A percentile compares a stretch with the other conserved stretches of the same genome.
These are phyloP conservation scores for Tolypocladium tropicale DNA, from an alignment of 2,329 filamentous ascomycete genomes.

Conservation along the genomic window DNA sequence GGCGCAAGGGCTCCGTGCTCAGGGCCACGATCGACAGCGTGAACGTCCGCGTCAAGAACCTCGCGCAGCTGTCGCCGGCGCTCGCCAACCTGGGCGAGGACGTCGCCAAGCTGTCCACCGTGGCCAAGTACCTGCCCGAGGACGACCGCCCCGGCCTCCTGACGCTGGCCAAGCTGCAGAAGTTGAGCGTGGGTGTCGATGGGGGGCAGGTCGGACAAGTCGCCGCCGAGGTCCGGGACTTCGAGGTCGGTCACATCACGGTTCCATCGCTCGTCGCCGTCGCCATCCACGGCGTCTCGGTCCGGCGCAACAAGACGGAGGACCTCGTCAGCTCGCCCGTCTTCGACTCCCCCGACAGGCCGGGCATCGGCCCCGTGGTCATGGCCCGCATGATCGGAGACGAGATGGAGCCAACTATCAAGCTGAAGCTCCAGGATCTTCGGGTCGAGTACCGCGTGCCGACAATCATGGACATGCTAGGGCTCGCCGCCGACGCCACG, in stretches of 20 bases:
- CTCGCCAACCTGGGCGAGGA: slow-evolving; percentile 69
- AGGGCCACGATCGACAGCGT: slow-evolving; percentile 57
- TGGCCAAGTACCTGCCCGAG: slow-evolving; percentile 90
- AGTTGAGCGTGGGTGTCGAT: slow-evolving; percentile 50
- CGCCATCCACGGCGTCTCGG: slow-evolving; percentile 53
- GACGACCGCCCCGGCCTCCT: slow-evolving; percentile 87
- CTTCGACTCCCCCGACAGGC: slow-evolving; percentile 14
- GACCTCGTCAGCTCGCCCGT: slow-evolving; percentile 53
- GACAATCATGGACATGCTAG: slow-evolving; percentile 70
- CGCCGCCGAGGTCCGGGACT: slow-evolving; percentile 44
- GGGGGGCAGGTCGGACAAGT: slow-evolving; percentile 59
- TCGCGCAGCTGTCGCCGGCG: slow-evolving; percentile 50
- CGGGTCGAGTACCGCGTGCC: slow-evolving; percentile 83
- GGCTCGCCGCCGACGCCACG: slow-evolving; percentile 55
- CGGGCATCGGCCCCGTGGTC: slow-evolving; percentile 41
- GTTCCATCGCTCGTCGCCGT: slow-evolving; percentile 74
- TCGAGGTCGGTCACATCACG: slow-evolving; percentile 73
- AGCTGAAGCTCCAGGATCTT: slow-evolving; percentile 76
- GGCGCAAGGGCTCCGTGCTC: slow-evolving; percentile 76
- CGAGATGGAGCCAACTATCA: slow-evolving; percentile 85
- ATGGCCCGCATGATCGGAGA: slow-evolving; percentile 89
- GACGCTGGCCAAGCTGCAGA: slow-evolving; percentile 58
- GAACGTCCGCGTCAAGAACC: slow-evolving; percentile 49
- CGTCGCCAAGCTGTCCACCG: slow-evolving; percentile 69
- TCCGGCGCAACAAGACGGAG: slow-evolving; percentile 57